phyloP scores from a whole-genome alignment of 768 basidiomycete species.

The Hypholoma sublateritium region DNA sequence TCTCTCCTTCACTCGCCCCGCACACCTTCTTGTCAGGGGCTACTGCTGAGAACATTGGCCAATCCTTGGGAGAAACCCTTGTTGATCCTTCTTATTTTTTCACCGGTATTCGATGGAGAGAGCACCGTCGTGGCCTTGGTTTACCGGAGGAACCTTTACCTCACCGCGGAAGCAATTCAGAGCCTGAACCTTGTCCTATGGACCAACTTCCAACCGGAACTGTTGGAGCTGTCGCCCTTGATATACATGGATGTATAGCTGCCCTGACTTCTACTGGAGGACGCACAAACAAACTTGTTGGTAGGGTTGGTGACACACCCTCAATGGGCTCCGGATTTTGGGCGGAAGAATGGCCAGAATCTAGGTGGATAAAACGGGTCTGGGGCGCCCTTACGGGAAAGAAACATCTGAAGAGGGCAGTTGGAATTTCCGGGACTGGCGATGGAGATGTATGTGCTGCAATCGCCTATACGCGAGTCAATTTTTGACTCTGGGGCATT shows the following conservation, averaged over 20 bases:
- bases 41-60: slow-evolving; percentile 62
- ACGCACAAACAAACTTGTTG: slow-evolving; percentile 79
- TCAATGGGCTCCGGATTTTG: slow-evolving; percentile 78
- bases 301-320: slow-evolving; percentile 83
- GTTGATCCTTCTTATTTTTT: slow-evolving; percentile 81
- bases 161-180: slow-evolving; percentile 19
- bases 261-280: slow-evolving; percentile 80
- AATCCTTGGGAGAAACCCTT: slow-evolving; percentile 50
- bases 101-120: slow-evolving; percentile 72
- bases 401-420: slow-evolving; percentile 31
- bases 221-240: slow-evolving; percentile 83
- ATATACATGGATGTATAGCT: slow-evolving; percentile 71
- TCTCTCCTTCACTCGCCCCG: slow-evolving; percentile 57
- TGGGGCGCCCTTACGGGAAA: slow-evolving; percentile 29
- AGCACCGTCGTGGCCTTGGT: slow-evolving; percentile 73
- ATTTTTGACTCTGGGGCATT: neutral
- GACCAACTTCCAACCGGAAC: slow-evolving; percentile 74
- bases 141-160: slow-evolving; percentile 68
- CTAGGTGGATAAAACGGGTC: slow-evolving; percentile 28
- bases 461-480: neutral
- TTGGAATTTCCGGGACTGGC: slow-evolving; percentile 84
- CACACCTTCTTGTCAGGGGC: slow-evolving; percentile 73
- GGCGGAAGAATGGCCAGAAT: slow-evolving; percentile 72
- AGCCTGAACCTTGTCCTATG: slow-evolving; percentile 26
- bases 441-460: slow-evolving; percentile 69